phyloP scores from a whole-genome alignment of 2,329 filamentous ascomycete species.

The Byssothecium circinans region DNA sequence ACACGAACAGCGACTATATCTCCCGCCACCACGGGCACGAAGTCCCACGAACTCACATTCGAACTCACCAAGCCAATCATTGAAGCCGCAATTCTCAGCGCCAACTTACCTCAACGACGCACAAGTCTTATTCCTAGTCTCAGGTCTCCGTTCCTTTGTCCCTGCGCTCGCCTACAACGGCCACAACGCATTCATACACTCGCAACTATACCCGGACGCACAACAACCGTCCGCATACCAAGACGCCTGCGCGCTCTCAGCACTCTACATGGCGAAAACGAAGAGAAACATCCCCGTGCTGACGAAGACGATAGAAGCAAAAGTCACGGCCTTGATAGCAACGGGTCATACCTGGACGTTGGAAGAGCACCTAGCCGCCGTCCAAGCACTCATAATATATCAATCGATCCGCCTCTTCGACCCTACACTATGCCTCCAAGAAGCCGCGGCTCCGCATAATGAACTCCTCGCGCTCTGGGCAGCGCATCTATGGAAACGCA shows the following conservation, averaged over 20 bases:
- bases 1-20: neutral
- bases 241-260: constrained; percentile 27
- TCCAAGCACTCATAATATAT: constrained; percentile 37
- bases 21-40: too few species aligned
- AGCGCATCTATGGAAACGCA: constrained; percentile 32
- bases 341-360: constrained; percentile 22
- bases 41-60: too few species aligned
- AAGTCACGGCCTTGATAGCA: constrained; percentile 20
- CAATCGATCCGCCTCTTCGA: constrained; percentile 37
- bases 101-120: constrained; percentile 16
- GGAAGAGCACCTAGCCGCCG: constrained; percentile 32
- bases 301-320: constrained; percentile 20
- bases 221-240: constrained; percentile 28
- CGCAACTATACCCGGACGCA: constrained; percentile 20
- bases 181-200: constrained; percentile 27
- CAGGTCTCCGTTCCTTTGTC: constrained; percentile 20
- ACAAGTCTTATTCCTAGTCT: constrained; percentile 18
- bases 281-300: constrained; percentile 21
- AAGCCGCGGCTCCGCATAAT: constrained; percentile 20
- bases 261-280: constrained; percentile 29
- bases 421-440: constrained; percentile 17
- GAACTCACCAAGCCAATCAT: neutral
- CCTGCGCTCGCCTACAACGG: constrained; percentile 26
- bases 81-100: constrained; percentile 18
- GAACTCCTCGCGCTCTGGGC: constrained; percentile 30